Evolutionary conservation across 2,329 filamentous ascomycete genomes (phyloP), one percentile per base, ranked within the genome.

Genomic region (Monosporascus sp.): DNA sequence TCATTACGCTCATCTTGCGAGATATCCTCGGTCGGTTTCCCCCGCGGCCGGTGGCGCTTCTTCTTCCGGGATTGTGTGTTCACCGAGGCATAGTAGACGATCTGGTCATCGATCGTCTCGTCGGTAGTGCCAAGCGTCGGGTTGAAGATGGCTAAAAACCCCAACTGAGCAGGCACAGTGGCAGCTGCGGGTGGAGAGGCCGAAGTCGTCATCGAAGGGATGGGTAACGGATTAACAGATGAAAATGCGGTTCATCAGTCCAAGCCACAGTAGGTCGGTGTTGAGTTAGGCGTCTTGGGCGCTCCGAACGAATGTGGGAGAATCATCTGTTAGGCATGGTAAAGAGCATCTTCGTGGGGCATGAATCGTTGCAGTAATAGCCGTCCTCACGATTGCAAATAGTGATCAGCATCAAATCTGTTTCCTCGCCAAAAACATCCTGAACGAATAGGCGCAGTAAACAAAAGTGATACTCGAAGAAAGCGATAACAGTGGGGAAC

Each of bases 61-160:
- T 22, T 46, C 22, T n/a, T 46, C 43, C 20, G 66, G 34, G 69
- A 60, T 49, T 74, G 73, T 3, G 76, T 74, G 52, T 69, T 73
- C 51, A 79, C 71, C 6, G 90, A 91, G 64, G 88, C 88, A 74
- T 96, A 97, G 77, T 96, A 99, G 62, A 97, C 90, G 58, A 97
- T 90, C 73, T 99, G 90, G 63, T 93, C 81, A 49, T 82, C 77
- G 58, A 92, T 75, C 2, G 85, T 88, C 66, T 91, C 87, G 68
- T 91, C 88, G 16, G 73, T 76, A 9, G 69, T 65, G 38, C 75
- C 74, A 9, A 69, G 81, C 38, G 87, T 84, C 36, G 95, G 94
- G 70, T 96, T 97, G 79, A 96, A 99, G 69, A 99, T 95, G 69
- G 93, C 86, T 46, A 99, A 81, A 70, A 94, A 97, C 64, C 90